phyloP scores from a whole-genome alignment of 106 monocot species.

The Gastrodia elata region DNA sequence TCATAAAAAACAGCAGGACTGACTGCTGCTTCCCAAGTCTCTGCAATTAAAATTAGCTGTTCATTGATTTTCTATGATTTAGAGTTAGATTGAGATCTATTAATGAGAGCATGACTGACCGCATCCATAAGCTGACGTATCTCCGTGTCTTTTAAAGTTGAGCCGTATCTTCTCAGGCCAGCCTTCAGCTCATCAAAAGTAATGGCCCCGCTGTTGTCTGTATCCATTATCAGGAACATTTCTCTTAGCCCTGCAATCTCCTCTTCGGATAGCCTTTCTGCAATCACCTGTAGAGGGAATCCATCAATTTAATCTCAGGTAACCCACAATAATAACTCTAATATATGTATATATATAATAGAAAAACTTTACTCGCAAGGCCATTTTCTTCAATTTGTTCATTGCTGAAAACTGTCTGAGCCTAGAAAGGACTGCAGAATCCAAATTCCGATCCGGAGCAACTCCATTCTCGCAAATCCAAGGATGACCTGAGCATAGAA shows the following conservation, averaged over 20 bases:
- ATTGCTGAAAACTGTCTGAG: slow-evolving; percentile 46
- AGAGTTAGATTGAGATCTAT: not conserved
- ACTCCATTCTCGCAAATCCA: slow-evolving; percentile 56
- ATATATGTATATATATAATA: not conserved
- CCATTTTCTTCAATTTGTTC: slow-evolving; percentile 58
- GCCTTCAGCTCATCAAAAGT: slow-evolving; percentile 32
- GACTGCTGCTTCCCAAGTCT: not conserved
- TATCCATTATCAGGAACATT: slow-evolving; percentile 28
- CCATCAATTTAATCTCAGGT: not conserved
- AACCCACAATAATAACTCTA: not conserved
- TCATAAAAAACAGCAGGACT: not conserved
- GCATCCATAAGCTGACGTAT: slow-evolving; percentile 32
- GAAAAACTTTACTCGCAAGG: slow-evolving; percentile 21
- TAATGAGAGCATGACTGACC: slow-evolving; percentile 7
- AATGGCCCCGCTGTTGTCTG: slow-evolving; percentile 26
- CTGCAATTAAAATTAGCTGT: not conserved
- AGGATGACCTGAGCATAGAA: slow-evolving; percentile 31
- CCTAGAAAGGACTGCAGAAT: slow-evolving; percentile 45
- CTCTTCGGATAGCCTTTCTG: slow-evolving; percentile 31
- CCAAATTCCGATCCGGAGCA: slow-evolving; percentile 42
- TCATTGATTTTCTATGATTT: not conserved
- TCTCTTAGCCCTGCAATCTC: slow-evolving; percentile 29
- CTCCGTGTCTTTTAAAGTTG: slow-evolving; percentile 24
- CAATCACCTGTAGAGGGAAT: slow-evolving; percentile 16
- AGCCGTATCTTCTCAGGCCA: slow-evolving; percentile 25